Base-by-base conservation (phyloP, 345 rosid genomes). In the Salix udensis region DNA sequence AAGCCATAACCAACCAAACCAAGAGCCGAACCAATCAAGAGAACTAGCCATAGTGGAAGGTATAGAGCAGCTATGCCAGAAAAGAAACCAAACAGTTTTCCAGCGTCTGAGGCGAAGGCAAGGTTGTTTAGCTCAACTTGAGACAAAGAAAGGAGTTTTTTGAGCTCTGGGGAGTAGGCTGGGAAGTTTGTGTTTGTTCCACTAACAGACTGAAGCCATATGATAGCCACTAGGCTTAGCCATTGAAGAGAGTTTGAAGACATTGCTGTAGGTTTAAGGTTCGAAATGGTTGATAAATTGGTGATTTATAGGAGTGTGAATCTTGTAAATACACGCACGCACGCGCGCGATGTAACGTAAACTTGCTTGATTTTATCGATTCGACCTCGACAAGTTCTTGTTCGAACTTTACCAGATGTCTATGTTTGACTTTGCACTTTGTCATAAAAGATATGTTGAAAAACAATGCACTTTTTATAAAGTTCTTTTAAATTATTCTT, bases 81-180 rank as follows among this genome's bases (percentile, higher is more conserved):
- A 30, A 93, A 10, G 80, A 92, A 96, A 0, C 99, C 99, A 10
- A 96, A 64, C 67, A 96, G 87, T 85, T 96, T 96, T 23, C 98
- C 97, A 13, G 99, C 89, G 65, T 96, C 96, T 1, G 97, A 91
- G 76, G 99, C 99, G 36, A 93, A 96, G 34, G 98, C 93, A 48
- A 96, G 93, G 76, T 88, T 85, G 80, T 93, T 96, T 71, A 96
- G 92, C 65, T 93, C 89, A 44, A 91, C 71, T 68, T 96, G 96
- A 71, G 97, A 91, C 67, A 96, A 78, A 28, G 93, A 88, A 72
- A 96, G 89, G 31, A 89, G 81, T 24, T 82, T 74, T 78, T 96
- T 96, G 69, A 96, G 91, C 75, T 93, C 94, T 24, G 97, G 88
- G 30, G 98, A 96, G 83, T 93, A 96, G 50, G 96, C 94, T 1